Evolutionary conservation across 225 moss, liverwort and hornwort genomes (phyloP).

Genomic region (Asterella californica): DNA sequence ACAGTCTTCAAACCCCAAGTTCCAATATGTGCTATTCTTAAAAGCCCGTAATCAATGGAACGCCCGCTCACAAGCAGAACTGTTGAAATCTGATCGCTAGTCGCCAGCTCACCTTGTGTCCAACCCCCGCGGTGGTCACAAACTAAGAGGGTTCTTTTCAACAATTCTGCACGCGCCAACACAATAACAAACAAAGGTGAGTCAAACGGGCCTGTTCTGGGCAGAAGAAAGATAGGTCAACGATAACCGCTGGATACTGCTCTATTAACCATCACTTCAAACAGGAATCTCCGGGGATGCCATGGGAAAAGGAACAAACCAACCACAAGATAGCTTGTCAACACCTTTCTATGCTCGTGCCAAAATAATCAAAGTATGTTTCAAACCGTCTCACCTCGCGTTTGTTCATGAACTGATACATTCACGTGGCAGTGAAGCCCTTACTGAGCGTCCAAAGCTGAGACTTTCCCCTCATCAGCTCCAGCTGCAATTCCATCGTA

Average conservation of each 20-base stretch:
- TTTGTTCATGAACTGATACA: not conserved
- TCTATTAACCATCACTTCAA: not conserved
- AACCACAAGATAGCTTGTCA: not conserved
- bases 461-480: constrained; percentile 11
- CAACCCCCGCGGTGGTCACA: constrained; percentile 6
- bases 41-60: not conserved
- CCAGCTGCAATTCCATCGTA: constrained; percentile 9
- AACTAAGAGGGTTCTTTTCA: not conserved
- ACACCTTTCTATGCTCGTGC: not conserved
- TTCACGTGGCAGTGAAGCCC: not conserved
- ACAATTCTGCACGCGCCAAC: not conserved
- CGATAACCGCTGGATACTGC: not conserved
- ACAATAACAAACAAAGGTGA: not conserved
- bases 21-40: not conserved
- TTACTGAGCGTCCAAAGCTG: not conserved
- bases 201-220: not conserved
- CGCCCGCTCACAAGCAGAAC: not conserved
- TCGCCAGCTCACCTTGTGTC: not conserved
- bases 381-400: constrained; percentile 14
- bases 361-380: too few species aligned
- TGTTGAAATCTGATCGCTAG: not conserved
- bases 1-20: not conserved
- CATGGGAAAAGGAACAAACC: too few species aligned
- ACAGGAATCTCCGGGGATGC: too few species aligned
- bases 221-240: not conserved